These are phyloP conservation scores for Globisporangium nunn DNA, from an alignment of 352 stramenopile species.

Conservation along the genomic window DNA sequence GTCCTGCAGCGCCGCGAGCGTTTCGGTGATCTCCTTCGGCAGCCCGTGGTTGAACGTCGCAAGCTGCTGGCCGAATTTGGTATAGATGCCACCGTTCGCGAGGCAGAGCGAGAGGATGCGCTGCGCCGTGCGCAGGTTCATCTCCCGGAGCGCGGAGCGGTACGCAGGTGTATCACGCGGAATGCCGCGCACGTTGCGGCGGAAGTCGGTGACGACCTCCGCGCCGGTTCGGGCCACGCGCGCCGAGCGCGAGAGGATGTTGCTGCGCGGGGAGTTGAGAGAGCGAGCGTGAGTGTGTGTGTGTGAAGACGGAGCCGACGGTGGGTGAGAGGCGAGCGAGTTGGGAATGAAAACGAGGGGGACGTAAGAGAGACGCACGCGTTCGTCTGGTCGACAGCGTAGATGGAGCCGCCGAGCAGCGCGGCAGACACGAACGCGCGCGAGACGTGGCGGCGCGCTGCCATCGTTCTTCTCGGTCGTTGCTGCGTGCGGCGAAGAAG, in stretches of 20 bases:
- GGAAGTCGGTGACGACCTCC: constrained; percentile 50
- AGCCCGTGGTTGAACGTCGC: constrained; percentile 95
- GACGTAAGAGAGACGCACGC: constrained; percentile 20
- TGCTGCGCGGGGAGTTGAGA: constrained; percentile 15
- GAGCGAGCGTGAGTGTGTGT: too few species aligned
- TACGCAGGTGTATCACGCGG: constrained; percentile 44
- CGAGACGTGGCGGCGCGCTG: background rate
- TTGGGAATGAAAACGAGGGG: background rate
- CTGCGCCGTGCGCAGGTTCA: constrained; percentile 81
- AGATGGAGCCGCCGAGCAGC: constrained; percentile 23
- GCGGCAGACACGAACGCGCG: constrained; percentile 16
- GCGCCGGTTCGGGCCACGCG: constrained; percentile 44
- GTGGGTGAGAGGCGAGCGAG: background rate
- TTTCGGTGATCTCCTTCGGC: constrained; percentile 91
- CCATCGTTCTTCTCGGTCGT: too few species aligned
- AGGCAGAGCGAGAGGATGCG: constrained; percentile 89
- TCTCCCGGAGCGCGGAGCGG: constrained; percentile 37
- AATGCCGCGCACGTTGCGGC: constrained; percentile 34
- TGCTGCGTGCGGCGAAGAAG: too few species aligned
- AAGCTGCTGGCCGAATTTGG: constrained; percentile 97
- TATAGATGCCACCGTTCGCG: constrained; percentile 94
- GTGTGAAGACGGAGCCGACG: background rate
- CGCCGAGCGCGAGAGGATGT: constrained; percentile 54
- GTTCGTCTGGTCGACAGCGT: constrained; percentile 37
- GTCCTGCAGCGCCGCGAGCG: constrained; percentile 89